Base-by-base conservation (phyloP, 208 protist species). In the Trypanosoma rangeli region DNA sequence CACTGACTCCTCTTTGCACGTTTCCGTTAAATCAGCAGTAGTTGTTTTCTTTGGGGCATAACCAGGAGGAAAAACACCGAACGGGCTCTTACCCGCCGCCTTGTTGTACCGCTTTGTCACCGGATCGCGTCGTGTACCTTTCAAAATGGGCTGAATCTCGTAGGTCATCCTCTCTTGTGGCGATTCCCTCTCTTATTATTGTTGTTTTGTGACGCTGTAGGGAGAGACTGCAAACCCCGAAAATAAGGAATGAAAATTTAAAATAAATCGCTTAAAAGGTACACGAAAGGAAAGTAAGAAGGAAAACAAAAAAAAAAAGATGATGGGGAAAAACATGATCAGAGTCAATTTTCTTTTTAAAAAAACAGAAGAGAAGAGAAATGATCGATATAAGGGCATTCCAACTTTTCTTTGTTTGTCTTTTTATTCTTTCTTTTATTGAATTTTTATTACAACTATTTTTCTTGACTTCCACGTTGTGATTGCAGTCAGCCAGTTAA, bases 111-210 rank as follows among this genome's bases (percentile, higher is more conserved):
- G 85, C 42, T 59, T 78, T 68, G 76, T 13, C 26, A 72, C 68
- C 0, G 89, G 89, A 73, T 97, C 93, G 69, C 85, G 91, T 78
- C 87, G 90, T 31, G 93, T 96, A 15, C 93, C 93, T 73, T 93
- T 84, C 16, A 94, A 74, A 37, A 95, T 82, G 16, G 93, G 93
- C 67, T 92, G 72, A 64, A 97, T 96, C 67, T 96, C 87, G 85
- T 96, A 96, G 79, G 85, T 94, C 78, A 85, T 92, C 66, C 73
- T 84, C 31, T 60, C 44, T 13, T 1, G 35, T 8, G 10, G 46
- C 29, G n/a, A 4, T 66, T 9, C 28, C 64, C 10, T 67, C 62
- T 54, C 46, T 67, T 67, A 16, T 0, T 59, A 37, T 60, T 58
- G 20, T 58, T 35, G 10, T 33, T 50, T 24, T 50, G 31, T n/a